Percentiles rank a stretch among this genome's conserved stretches.
These are phyloP conservation scores for Tuber melanosporum DNA, from an alignment of 495 filamentous ascomycete species.

Conservation along the genomic window DNA sequence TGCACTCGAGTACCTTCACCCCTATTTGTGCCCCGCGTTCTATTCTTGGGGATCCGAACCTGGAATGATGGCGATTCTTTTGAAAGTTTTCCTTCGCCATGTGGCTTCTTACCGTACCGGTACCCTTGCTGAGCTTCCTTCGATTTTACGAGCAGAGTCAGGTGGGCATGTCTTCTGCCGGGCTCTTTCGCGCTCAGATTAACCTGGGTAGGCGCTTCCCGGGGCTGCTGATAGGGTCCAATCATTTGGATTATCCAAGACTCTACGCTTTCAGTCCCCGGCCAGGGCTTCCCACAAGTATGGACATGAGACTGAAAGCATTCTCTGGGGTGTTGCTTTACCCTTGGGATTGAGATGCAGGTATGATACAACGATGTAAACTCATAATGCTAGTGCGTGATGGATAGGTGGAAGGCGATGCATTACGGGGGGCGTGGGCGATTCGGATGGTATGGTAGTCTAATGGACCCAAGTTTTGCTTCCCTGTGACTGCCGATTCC, in stretches of 20 bases:
- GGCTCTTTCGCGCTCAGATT: neutral
- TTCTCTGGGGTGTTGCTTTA: neutral
- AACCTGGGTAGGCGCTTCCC: neutral
- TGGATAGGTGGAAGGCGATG: neutral
- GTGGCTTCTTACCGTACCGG: neutral
- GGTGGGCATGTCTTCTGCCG: neutral
- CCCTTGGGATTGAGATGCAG: neutral
- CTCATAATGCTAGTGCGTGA: neutral
- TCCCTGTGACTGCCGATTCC: neutral
- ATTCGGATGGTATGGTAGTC: neutral
- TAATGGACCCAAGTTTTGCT: neutral
- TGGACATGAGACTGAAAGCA: neutral
- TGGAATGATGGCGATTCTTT: neutral
- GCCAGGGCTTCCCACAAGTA: neutral
- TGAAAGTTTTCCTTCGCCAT: neutral
- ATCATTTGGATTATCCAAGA: neutral
- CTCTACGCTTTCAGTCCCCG: neutral
- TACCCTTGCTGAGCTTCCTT: no score
- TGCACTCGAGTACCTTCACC: neutral
- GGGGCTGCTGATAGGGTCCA: neutral
- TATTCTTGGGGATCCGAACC: no score
- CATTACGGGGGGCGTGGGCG: neutral
- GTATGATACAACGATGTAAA: neutral
- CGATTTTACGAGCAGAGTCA: no score
- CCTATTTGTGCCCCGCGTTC: neutral